Conservation (phyloP, 495 filamentous ascomycete genomes). For the Acidiella bohemica region DNA sequence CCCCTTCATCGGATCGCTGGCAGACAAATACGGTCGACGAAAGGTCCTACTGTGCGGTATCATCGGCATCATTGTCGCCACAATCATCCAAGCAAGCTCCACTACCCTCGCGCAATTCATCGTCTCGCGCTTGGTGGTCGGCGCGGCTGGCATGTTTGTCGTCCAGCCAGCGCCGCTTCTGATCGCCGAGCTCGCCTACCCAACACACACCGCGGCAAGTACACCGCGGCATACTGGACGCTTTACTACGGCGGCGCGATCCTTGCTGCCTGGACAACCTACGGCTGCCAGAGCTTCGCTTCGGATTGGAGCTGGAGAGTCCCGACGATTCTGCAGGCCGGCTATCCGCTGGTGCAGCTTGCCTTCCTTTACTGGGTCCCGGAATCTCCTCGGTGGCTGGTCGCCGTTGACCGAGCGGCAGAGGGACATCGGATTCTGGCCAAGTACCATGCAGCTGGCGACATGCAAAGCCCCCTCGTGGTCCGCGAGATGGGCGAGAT, state of each 20-base stretch:
- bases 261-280: constrained; percentile 15
- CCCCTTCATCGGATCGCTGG: constrained; percentile 4
- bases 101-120: constrained; percentile 8
- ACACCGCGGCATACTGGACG: constrained; percentile 10
- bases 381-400: constrained; percentile 9
- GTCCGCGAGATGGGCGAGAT: constrained; percentile 39
- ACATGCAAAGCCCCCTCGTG: constrained; percentile 42
- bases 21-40: constrained; percentile 12
- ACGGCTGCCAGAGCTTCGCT: constrained; percentile 5
- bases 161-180: constrained; percentile 7
- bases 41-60: constrained; percentile 4
- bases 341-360: constrained; percentile 4
- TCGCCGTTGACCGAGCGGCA: background rate
- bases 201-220: constrained; percentile 17
- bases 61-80: constrained; percentile 11
- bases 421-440: constrained; percentile 11
- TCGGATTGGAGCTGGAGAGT: constrained; percentile 14
- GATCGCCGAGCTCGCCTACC: constrained; percentile 12
- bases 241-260: constrained; percentile 17
- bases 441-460: constrained; percentile 39
- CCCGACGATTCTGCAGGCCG: constrained; percentile 14
- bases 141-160: constrained; percentile 7
- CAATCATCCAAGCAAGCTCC: constrained; percentile 14
- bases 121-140: constrained; percentile 12
- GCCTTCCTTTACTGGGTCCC: constrained; percentile 5